These are phyloP conservation scores for Erigeron canadensis DNA, from an alignment of 129 eudicot species.

Conservation along the genomic window DNA sequence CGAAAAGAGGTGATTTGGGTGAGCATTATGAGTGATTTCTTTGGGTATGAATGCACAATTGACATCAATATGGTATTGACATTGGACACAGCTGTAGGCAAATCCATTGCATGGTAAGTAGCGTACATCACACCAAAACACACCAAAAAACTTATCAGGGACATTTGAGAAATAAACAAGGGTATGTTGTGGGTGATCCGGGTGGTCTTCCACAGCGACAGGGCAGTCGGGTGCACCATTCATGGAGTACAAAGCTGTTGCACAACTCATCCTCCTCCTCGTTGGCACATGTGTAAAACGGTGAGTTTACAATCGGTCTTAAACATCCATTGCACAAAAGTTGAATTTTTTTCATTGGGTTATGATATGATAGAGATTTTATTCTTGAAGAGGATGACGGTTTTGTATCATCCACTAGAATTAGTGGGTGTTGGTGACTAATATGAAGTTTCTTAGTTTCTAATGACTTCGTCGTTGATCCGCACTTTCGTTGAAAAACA, in stretches of 20 bases:
- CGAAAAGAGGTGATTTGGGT: conserved; percentile 7
- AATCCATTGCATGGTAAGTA: not conserved
- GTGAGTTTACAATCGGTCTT: not conserved
- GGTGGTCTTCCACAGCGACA: not conserved
- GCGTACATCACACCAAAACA: not conserved
- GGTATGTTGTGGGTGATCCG: conserved; percentile 9
- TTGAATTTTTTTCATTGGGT: not conserved
- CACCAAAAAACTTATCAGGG: not conserved
- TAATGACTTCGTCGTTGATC: not conserved
- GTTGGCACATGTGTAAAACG: not conserved
- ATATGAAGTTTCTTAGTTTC: not conserved
- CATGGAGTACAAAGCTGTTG: not conserved
- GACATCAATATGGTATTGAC: not conserved
- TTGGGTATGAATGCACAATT: not conserved
- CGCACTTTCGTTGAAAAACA: not conserved
- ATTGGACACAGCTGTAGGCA: not conserved
- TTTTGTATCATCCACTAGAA: not conserved
- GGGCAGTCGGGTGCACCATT: conserved; percentile 6
- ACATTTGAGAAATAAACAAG: not conserved
- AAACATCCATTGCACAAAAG: not conserved
- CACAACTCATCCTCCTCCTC: not conserved
- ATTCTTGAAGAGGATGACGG: not conserved
- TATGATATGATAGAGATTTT: not conserved
- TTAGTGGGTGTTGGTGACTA: not conserved
- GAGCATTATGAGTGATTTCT: not conserved